phyloP scores from a whole-genome alignment of 2,329 filamentous ascomycete genomes.

The Microsporum canis region DNA sequence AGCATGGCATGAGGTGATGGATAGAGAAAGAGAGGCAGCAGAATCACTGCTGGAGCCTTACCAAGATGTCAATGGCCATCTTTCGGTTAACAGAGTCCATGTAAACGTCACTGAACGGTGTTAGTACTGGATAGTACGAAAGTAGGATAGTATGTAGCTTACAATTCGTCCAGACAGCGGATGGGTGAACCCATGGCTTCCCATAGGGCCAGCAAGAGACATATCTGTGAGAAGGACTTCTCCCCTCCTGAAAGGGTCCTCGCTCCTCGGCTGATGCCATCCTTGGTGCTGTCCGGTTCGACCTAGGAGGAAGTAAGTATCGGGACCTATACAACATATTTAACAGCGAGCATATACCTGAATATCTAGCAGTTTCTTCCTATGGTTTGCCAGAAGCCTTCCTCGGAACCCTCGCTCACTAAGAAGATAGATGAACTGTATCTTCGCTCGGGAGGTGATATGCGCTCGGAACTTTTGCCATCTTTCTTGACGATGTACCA shows the following conservation, averaged over 20 bases:
- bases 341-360: slow-evolving; percentile 40
- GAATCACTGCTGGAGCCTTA: slow-evolving; percentile 36
- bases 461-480: slow-evolving; percentile 73
- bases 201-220: slow-evolving; percentile 84
- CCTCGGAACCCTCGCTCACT: slow-evolving; percentile 84
- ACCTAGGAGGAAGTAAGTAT: slow-evolving; percentile 29
- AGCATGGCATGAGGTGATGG: background rate
- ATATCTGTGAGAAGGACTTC: slow-evolving; percentile 96
- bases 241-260: slow-evolving; percentile 92
- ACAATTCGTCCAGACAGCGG: slow-evolving; percentile 89
- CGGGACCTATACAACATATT: background rate
- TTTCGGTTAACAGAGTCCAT: slow-evolving; percentile 97
- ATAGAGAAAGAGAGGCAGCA: background rate
- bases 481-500: slow-evolving; percentile 57
- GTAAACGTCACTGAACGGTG: slow-evolving; percentile 62
- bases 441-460: slow-evolving; percentile 75
- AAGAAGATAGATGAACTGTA: slow-evolving; percentile 78
- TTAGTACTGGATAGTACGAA: background rate
- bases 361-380: slow-evolving; percentile 61
- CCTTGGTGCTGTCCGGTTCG: slow-evolving; percentile 58
- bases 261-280: slow-evolving; percentile 63
- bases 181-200: slow-evolving; percentile 96
- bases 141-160: slow-evolving; percentile 16
- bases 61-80: slow-evolving; percentile 87
- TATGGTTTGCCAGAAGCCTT: slow-evolving; percentile 66